These are phyloP conservation scores for Dittrichia graveolens DNA, from an alignment of 129 eudicot species.

Conservation along the genomic window DNA sequence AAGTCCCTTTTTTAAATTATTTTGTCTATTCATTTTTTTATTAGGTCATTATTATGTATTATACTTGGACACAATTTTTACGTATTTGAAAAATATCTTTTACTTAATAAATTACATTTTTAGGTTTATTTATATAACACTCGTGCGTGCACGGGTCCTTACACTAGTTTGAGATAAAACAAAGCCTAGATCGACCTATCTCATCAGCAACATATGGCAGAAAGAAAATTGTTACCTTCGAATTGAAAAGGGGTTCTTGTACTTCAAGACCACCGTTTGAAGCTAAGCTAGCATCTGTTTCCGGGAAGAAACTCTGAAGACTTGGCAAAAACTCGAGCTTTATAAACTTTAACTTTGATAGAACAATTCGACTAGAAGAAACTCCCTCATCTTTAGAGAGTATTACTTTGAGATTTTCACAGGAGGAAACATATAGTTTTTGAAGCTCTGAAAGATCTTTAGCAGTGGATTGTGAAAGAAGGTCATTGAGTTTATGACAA, in stretches of 20 bases:
- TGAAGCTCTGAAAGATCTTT: slow-evolving; percentile 40
- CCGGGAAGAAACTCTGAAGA: slow-evolving; percentile 40
- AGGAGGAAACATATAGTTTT: slow-evolving; percentile 28
- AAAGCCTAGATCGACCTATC: neutral
- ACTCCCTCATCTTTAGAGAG: slow-evolving; percentile 27
- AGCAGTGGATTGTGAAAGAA: slow-evolving; percentile 40
- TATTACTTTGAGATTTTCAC: slow-evolving; percentile 35
- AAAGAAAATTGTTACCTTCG: slow-evolving; percentile 37
- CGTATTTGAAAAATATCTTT: too few species aligned
- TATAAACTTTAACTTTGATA: slow-evolving; percentile 38
- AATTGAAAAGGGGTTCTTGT: slow-evolving; percentile 45
- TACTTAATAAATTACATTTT: too few species aligned
- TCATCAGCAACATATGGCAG: neutral
- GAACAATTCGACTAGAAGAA: slow-evolving; percentile 30
- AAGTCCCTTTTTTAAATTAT: too few species aligned
- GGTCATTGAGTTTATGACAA: slow-evolving; percentile 41
- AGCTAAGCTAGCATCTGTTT: slow-evolving; percentile 28
- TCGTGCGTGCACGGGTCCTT: too few species aligned
- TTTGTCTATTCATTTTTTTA: too few species aligned
- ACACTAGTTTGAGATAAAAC: slow-evolving; percentile 6
- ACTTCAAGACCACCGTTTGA: slow-evolving; percentile 24
- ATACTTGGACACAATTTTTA: too few species aligned
- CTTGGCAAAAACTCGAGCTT: slow-evolving; percentile 43
- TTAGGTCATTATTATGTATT: too few species aligned
- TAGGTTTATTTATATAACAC: too few species aligned